Evolutionary conservation across 495 filamentous ascomycete species (phyloP), one percentile per base, ranked within the genome.

Genomic region (Podospora tetraspora): DNA sequence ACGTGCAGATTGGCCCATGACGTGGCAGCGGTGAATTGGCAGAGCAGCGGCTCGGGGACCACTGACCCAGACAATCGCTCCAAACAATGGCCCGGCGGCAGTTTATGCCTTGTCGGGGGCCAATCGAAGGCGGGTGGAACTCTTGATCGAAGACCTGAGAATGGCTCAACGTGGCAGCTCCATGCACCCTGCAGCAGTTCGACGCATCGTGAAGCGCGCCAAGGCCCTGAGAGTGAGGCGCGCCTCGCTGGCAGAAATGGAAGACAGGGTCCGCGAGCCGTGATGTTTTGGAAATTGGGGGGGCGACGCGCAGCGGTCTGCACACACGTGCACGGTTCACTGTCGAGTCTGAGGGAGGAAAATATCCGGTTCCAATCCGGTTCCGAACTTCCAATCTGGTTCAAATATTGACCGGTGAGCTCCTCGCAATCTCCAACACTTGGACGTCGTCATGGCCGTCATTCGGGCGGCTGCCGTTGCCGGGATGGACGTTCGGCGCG

Each of bases 21-120:
- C 62, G 62, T 64, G 62, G 62, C 62, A 56, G 62, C 32, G 23
- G 62, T 43, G 62, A 64, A 64, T 64, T 64, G 62, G 62, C 32
- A 43, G 34, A 43, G 34, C 34, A 37, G 32, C 32, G 32, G 32
- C 29, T 37, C 62, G 62, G 25, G 60, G 4, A 24, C 37, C 62
- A 52, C 22, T 23, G 62, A 52, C 32, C 34, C 32, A 37, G 29
- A 52, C 22, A 22, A 22, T 37, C 10, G 16, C 62, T 9, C 25
- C 61, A 32, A 62, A 62, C 62, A 64, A 64, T 43, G 60, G 24
- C 24, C 29, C 24, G 23, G 60, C 24, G 24, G 60, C 32, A 23
- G 30, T 56, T 52, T 64, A 56, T 64, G 62, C 62, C 32, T 34
- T 30, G 24, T 32, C 24, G 12, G 25, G 60, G 12, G 62, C 62